Percentiles rank a stretch among this genome's conserved stretches.
Conservation (phyloP, 73 alveolate genomes). For the Tetrahymena thermophila region DNA sequence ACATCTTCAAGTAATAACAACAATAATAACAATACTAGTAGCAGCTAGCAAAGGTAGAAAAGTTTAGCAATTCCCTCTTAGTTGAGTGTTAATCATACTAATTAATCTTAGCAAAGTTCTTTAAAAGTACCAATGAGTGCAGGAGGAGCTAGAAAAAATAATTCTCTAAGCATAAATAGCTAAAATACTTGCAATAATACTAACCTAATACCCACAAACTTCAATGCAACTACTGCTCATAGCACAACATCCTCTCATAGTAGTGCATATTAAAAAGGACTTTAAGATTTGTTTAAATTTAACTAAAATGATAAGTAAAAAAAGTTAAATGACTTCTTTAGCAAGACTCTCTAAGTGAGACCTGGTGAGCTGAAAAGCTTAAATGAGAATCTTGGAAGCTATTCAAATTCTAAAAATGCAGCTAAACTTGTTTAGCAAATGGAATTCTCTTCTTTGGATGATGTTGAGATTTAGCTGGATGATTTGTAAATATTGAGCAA, state of each 20-base stretch:
- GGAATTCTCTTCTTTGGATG: neutral
- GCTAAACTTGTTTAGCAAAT: neutral
- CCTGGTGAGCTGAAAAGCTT: neutral
- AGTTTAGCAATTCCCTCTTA: neutral
- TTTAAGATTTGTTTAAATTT: neutral
- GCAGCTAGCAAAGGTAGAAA: neutral
- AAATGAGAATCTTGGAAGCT: neutral
- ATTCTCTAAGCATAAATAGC: neutral
- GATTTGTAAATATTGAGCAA: neutral
- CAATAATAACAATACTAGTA: neutral
- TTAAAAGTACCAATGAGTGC: neutral
- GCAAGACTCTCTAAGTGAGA: neutral
- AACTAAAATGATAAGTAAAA: neutral
- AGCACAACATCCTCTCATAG: neutral
- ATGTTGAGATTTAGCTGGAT: neutral
- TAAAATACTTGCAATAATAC: neutral
- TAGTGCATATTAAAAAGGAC: neutral
- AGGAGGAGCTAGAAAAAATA: neutral
- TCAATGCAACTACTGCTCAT: neutral
- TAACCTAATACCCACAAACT: neutral
- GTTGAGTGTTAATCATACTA: neutral
- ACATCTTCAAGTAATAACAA: neutral
- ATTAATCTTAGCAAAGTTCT: neutral
- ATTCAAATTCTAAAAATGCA: neutral
- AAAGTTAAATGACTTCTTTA: neutral